Evolutionary conservation across 163 green algal genomes (phyloP), one percentile per base, ranked within the genome.

Genomic region (Prototheca wickerhamii): DNA sequence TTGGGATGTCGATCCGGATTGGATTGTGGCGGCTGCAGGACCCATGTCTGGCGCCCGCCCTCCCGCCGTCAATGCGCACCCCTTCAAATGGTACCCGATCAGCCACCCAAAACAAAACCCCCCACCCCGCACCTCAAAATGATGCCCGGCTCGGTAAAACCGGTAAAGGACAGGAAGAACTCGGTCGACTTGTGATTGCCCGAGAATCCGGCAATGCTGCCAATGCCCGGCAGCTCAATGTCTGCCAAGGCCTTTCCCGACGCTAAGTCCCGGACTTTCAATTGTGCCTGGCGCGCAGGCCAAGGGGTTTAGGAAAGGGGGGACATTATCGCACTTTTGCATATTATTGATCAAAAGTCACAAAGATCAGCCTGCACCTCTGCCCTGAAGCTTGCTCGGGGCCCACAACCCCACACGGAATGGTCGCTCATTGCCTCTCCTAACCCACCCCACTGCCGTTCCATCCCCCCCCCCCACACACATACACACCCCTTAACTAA

Each of bases 211-310:
- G 43, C 60, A 26, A 93, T 69, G 25, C 67, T 76, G 60, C 86
- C 86, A 31, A 94, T 72, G 32, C 82, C 85, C 0, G 84, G 85
- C 67, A 94, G 80, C 5, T 67, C 23, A 25, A 95, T 6, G 46
- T 54, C 46, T 8, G 46, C 46, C 46, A 54, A 18, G 12, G 5
- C 6, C 20, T 18, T 12, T 26, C 72, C 73, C 25, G 20, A 50
- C 7, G 32, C 18, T 34, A 88, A 81, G 43, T 33, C 49, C 60
- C 74, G 71, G 33, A 82, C 65, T 64, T 86, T 68, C 65, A 86
- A 52, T 12, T 54, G 46, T 21, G 46, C 46, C 46, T 54, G 23
- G 15, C 10, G 15, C 40, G 15, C 40, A 49, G 40, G 12, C 15
- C n/a, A n/a, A n/a, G n/a, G n/a, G n/a, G n/a, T n/a, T n/a, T n/a